Conservation (phyloP, 225 moss, liverwort and hornwort genomes). For the Lunularia cruciata region DNA sequence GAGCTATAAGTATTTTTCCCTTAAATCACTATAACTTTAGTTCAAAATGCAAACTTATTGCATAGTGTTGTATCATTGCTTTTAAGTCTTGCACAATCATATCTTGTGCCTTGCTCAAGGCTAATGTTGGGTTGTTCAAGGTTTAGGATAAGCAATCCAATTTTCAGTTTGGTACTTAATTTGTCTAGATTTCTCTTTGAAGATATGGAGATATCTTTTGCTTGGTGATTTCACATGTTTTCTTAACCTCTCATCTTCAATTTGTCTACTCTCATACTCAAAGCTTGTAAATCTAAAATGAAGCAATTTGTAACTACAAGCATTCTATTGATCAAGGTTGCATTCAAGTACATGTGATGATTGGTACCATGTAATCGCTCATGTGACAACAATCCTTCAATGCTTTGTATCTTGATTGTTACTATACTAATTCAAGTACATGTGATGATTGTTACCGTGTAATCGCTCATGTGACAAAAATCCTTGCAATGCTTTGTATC, state of each 20-base stretch:
- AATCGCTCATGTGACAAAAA: conserved; percentile 22
- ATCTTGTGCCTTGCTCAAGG: too few relatives aligned
- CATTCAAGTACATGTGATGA: not conserved
- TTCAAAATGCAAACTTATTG: too few relatives aligned
- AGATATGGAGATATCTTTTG: conserved; percentile 7
- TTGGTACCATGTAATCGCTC: not conserved
- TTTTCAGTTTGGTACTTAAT: conserved; percentile 11
- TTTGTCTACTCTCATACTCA: not conserved
- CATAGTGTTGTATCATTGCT: too few relatives aligned
- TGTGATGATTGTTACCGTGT: not conserved
- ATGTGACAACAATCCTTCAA: conserved; percentile 26
- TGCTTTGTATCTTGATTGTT: not conserved
- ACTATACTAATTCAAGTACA: not conserved
- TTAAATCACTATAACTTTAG: too few relatives aligned
- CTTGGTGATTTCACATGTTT: conserved; percentile 24
- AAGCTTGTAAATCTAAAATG: conserved; percentile 5
- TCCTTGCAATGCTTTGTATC: not conserved
- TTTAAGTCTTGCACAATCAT: too few relatives aligned
- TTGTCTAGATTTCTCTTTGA: conserved; percentile 11
- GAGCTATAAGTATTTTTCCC: too few relatives aligned
- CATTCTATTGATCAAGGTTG: conserved; percentile 5
- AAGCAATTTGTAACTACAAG: conserved; percentile 10
- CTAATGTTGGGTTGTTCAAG: too few relatives aligned
- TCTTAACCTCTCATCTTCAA: not conserved
- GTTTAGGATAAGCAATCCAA: too few relatives aligned